These are phyloP conservation scores for Silene uniflora DNA, from an alignment of 148 eudicot genomes.

Conservation along the genomic window DNA sequence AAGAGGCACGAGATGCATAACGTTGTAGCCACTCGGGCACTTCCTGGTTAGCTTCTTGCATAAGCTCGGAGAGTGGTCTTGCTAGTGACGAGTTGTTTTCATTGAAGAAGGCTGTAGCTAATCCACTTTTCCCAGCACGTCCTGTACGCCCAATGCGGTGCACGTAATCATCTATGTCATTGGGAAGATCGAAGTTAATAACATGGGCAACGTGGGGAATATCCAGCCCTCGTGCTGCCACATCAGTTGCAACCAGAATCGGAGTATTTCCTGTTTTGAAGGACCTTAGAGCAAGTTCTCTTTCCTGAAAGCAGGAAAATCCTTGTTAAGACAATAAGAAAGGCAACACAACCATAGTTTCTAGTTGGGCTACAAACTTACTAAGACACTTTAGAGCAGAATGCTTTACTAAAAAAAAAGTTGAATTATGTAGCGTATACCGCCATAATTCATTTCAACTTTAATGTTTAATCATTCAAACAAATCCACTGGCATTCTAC, in stretches of 20 bases:
- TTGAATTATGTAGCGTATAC: no score
- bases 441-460: no score
- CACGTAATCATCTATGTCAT: conserved; percentile 79
- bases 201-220: conserved; percentile 85
- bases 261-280: conserved; percentile 78
- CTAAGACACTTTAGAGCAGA: no score
- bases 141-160: conserved; percentile 93
- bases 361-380: neutral
- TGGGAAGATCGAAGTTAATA: conserved; percentile 82
- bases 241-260: conserved; percentile 84
- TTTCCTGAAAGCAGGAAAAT: conserved; percentile 46
- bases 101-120: conserved; percentile 86
- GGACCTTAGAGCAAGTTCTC: conserved; percentile 72
- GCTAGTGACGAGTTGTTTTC: conserved; percentile 62
- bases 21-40: conserved; percentile 69
- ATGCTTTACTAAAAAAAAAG: no score
- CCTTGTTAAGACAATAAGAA: neutral
- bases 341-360: neutral
- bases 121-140: conserved; percentile 80
- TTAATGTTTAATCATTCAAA: no score
- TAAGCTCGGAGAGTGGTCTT: conserved; percentile 56
- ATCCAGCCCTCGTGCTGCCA: conserved; percentile 87
- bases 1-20: conserved; percentile 47
- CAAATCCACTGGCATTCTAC: no score
- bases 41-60: conserved; percentile 85